Percentiles rank a stretch among this genome's conserved stretches.
Conservation (phyloP, 2,329 filamentous ascomycete species). For the Cladophialophora yegresii region DNA sequence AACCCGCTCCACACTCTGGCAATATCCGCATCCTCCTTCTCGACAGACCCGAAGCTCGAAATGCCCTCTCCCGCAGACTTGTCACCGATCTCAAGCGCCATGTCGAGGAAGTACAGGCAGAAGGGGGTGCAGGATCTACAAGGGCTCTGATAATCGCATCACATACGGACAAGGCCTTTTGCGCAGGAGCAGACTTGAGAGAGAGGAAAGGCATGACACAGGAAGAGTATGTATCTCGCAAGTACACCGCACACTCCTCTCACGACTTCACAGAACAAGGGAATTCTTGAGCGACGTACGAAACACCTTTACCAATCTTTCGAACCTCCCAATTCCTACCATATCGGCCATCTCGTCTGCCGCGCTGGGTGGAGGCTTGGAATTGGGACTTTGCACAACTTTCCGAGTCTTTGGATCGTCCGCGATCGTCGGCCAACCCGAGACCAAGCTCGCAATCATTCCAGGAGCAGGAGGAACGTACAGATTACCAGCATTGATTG, state of each 20-base stretch:
- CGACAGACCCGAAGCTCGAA: constrained; percentile 80
- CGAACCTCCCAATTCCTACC: constrained; percentile 79
- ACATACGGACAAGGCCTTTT: constrained; percentile 84
- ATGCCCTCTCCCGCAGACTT: constrained; percentile 82
- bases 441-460: constrained; percentile 90
- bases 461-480: constrained; percentile 93
- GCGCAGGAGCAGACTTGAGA: constrained; percentile 91
- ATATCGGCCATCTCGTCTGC: constrained; percentile 83
- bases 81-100: constrained; percentile 71
- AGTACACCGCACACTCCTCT: constrained; percentile 9
- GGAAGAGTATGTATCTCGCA: constrained; percentile 65
- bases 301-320: constrained; percentile 70
- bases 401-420: constrained; percentile 83
- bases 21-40: constrained; percentile 86
- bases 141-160: constrained; percentile 81
- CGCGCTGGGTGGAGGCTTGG: constrained; percentile 89
- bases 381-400: constrained; percentile 85
- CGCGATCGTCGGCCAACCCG: constrained; percentile 78
- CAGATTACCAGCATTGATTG: constrained; percentile 79
- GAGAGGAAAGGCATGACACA: constrained; percentile 75
- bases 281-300: constrained; percentile 78
- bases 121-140: constrained; percentile 62
- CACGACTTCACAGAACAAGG: constrained; percentile 61
- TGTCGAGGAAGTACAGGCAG: constrained; percentile 68
- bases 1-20: constrained; percentile 76